Evolutionary conservation across 1,284 basidiomycete genomes (phyloP).

Genomic region (Ceratobasidium sp.): DNA sequence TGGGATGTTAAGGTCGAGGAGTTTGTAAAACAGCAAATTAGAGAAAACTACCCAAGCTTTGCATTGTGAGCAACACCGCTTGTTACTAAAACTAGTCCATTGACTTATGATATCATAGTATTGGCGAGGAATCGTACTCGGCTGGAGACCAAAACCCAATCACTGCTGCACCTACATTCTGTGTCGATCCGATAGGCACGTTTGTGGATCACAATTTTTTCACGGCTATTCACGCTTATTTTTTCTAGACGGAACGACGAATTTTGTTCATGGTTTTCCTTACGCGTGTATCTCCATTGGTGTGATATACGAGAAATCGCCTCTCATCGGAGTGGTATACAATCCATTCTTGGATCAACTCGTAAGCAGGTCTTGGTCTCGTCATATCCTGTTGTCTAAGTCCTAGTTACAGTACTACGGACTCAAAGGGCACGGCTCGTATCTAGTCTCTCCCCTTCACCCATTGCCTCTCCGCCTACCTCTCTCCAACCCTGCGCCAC

Average conservation of each 20-base stretch:
- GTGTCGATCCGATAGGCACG: constrained; percentile 85
- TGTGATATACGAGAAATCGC: constrained; percentile 81
- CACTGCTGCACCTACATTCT: constrained; percentile 90
- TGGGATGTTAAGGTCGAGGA: constrained; percentile 94
- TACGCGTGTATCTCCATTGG: constrained; percentile 78
- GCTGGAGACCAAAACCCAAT: constrained; percentile 74
- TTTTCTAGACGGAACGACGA: constrained; percentile 84
- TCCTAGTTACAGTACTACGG: constrained; percentile 75
- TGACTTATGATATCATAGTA: constrained; percentile 62
- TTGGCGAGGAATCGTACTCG: constrained; percentile 90
- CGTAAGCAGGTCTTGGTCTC: constrained; percentile 56
- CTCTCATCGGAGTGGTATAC: constrained; percentile 90
- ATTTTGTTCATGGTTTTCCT: constrained; percentile 93
- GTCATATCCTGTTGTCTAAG: background rate
- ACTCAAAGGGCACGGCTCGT: constrained; percentile 82
- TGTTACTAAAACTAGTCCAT: background rate
- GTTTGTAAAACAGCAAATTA: constrained; percentile 78
- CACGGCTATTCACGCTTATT: constrained; percentile 30
- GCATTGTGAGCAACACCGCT: constrained; percentile 52
- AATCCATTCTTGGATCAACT: constrained; percentile 91
- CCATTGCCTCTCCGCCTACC: constrained; percentile 74
- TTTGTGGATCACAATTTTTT: background rate
- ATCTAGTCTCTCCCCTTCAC: constrained; percentile 59
- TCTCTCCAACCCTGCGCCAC: constrained; percentile 70
- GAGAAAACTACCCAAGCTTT: constrained; percentile 77